Percentiles rank a stretch among this genome's conserved stretches.
Evolutionary conservation across 495 filamentous ascomycete genomes (phyloP).

Genomic region (Penicillium daleae): DNA sequence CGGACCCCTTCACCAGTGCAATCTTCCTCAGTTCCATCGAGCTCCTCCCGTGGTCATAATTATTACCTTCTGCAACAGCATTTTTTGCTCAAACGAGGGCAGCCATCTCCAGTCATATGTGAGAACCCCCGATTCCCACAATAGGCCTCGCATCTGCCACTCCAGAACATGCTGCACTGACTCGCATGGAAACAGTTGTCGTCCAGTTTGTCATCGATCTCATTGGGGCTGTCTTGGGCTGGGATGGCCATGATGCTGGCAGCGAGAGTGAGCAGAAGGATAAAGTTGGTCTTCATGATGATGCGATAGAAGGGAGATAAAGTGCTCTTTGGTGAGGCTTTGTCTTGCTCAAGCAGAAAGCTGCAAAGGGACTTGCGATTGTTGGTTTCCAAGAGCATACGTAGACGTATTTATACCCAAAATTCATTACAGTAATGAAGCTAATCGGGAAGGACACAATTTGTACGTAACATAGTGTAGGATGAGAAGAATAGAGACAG

Average conservation of each 20-base stretch:
- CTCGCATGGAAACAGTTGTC: not conserved
- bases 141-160: not conserved
- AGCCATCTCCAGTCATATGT: not conserved
- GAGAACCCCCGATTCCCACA: not conserved
- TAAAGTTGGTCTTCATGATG: not conserved
- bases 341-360: not conserved
- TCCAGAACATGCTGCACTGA: not conserved
- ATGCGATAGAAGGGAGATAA: not conserved
- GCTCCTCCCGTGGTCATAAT: not conserved
- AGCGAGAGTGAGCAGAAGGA: not conserved
- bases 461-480: not conserved
- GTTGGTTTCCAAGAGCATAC: not conserved
- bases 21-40: not conserved
- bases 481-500: not conserved
- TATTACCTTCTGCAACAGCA: not conserved
- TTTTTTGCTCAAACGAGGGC: not conserved
- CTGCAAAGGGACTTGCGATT: not conserved
- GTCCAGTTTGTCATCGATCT: not conserved
- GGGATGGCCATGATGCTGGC: not conserved
- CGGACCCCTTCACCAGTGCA: too few relatives aligned
- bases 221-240: not conserved
- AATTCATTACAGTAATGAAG: not conserved
- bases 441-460: not conserved
- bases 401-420: not conserved
- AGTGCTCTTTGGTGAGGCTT: not conserved